phyloP scores from a whole-genome alignment of 1,284 basidiomycete species.

The Fomitopsis palustris region DNA sequence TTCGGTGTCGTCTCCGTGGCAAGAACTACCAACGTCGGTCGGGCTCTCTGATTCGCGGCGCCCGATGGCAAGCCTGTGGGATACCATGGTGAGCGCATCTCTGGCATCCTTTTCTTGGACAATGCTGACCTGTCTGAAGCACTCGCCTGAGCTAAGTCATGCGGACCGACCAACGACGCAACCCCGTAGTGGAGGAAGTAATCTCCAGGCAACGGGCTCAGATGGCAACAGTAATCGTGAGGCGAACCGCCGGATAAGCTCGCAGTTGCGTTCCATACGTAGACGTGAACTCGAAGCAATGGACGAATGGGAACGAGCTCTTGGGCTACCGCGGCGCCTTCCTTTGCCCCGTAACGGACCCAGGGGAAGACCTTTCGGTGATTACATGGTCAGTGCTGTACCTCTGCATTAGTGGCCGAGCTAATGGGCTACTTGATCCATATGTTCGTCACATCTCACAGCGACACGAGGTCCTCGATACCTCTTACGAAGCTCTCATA shows the following conservation, averaged over 20 bases:
- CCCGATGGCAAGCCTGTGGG: not conserved
- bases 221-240: not conserved
- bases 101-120: not conserved
- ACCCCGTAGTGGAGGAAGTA: not conserved
- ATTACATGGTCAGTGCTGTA: constrained; percentile 51
- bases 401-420: not conserved
- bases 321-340: constrained; percentile 1
- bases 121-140: not conserved
- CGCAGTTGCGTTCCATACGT: not conserved
- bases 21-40: not conserved
- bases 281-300: not conserved
- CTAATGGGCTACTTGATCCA: not conserved
- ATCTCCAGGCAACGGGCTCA: not conserved
- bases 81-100: not conserved
- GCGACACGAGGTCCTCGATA: constrained; percentile 71
- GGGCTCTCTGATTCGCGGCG: not conserved
- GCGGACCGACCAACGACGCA: not conserved
- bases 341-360: constrained; percentile 6
- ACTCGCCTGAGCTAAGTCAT: not conserved
- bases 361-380: constrained; percentile 39
- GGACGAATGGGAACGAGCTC: constrained; percentile 5
- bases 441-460: constrained; percentile 21
- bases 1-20: not conserved
- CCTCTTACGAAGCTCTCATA: constrained; percentile 67
- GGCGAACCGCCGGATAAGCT: not conserved